These are phyloP conservation scores for Fusarium keratoplasticum DNA, from an alignment of 2,329 filamentous ascomycete species.

Conservation along the genomic window DNA sequence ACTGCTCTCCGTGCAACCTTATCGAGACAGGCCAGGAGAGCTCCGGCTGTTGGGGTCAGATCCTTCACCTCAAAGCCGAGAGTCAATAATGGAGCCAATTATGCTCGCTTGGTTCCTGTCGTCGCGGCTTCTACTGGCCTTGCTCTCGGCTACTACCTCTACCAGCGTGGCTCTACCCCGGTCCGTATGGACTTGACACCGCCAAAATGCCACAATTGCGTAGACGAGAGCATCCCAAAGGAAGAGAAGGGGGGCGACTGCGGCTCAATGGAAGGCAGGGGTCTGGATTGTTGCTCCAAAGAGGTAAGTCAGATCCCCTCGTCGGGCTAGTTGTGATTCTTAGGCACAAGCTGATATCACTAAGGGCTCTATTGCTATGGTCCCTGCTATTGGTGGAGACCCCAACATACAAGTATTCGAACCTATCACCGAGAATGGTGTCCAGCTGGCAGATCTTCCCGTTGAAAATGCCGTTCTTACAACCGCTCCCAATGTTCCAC, in stretches of 20 bases:
- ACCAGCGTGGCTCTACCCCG: neutral
- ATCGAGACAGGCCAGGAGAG: neutral
- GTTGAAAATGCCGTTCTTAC: neutral
- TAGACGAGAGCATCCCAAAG: neutral
- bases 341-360: neutral
- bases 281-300: neutral
- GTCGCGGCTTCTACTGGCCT: neutral
- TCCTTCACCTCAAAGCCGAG: neutral
- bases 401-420: neutral
- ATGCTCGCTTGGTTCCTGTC: neutral
- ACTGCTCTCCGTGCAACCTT: neutral
- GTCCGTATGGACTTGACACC: neutral
- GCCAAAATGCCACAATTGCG: conserved; percentile 3
- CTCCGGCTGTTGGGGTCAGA: neutral
- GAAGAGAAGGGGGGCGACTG: neutral
- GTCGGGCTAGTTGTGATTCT: no score
- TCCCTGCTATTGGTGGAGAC: neutral
- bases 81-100: neutral
- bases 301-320: neutral
- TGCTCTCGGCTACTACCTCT: neutral
- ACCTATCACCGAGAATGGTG: neutral
- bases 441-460: neutral
- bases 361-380: neutral
- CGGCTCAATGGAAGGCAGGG: neutral
- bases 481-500: neutral